Evolutionary conservation across 129 eudicot species (phyloP).

Genomic region (Arctium lappa): DNA sequence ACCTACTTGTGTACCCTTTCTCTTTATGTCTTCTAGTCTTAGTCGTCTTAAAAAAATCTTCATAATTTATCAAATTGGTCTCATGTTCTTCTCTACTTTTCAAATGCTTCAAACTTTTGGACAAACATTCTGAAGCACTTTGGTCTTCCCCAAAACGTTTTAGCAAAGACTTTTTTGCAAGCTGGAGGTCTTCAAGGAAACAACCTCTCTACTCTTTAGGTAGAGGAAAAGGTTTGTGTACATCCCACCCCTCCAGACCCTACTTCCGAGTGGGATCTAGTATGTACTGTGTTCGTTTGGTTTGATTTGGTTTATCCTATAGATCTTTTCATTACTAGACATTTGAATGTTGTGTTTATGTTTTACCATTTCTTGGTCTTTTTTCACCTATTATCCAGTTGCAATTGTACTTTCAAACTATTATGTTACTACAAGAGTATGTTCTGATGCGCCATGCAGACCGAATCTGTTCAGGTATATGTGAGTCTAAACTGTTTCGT

Average conservation of each 20-base stretch:
- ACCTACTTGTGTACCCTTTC: not conserved
- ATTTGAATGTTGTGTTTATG: not conserved
- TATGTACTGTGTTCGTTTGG: not conserved
- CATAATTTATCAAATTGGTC: not conserved
- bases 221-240: not conserved
- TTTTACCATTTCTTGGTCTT: constrained; percentile 7
- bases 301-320: not conserved
- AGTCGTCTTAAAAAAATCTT: not conserved
- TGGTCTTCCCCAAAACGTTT: not conserved
- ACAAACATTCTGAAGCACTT: not conserved
- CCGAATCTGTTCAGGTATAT: constrained; percentile 8
- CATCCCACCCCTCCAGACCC: not conserved
- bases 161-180: not conserved
- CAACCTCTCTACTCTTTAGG: not conserved
- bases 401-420: not conserved
- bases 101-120: not conserved
- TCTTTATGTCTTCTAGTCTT: not conserved
- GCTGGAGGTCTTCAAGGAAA: not conserved
- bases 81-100: not conserved
- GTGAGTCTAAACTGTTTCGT: constrained; percentile 16
- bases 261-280: not conserved
- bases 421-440: not conserved
- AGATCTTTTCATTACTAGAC: not conserved
- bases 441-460: not conserved
- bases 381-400: not conserved